Conservation (phyloP, 176 grass and related monocot species). For the Ensete glaucum region DNA sequence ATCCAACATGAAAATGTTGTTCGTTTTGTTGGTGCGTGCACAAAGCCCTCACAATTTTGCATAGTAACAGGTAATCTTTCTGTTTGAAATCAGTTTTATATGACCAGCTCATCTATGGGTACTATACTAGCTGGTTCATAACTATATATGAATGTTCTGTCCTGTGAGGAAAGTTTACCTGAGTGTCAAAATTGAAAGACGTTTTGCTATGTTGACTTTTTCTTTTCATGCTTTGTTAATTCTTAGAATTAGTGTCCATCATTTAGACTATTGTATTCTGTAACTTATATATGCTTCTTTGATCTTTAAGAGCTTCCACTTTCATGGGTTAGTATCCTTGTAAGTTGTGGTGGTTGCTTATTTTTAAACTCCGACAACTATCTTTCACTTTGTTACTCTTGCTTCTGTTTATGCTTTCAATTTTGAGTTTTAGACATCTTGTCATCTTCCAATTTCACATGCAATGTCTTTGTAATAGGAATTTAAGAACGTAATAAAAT, state of each 20-base stretch:
- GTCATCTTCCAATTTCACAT: too few relatives aligned
- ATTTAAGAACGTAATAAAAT: too few relatives aligned
- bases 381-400: not conserved
- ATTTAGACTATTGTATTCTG: not conserved
- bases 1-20: conserved; percentile 95
- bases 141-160: not conserved
- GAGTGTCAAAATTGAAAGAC: too few relatives aligned
- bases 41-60: conserved; percentile 76
- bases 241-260: not conserved
- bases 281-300: not conserved
- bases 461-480: too few relatives aligned
- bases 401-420: not conserved
- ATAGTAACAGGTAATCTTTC: conserved; percentile 77
- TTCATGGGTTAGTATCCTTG: too few relatives aligned
- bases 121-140: not conserved
- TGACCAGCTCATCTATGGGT: not conserved
- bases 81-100: not conserved
- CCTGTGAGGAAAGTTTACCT: not conserved
- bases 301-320: too few relatives aligned
- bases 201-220: not conserved
- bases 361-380: not conserved
- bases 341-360: too few relatives aligned
- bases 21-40: conserved; percentile 92
- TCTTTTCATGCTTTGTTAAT: not conserved
- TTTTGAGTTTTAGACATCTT: too few relatives aligned